phyloP scores from a whole-genome alignment of 495 filamentous ascomycete genomes.

The Daldinia loculata region DNA sequence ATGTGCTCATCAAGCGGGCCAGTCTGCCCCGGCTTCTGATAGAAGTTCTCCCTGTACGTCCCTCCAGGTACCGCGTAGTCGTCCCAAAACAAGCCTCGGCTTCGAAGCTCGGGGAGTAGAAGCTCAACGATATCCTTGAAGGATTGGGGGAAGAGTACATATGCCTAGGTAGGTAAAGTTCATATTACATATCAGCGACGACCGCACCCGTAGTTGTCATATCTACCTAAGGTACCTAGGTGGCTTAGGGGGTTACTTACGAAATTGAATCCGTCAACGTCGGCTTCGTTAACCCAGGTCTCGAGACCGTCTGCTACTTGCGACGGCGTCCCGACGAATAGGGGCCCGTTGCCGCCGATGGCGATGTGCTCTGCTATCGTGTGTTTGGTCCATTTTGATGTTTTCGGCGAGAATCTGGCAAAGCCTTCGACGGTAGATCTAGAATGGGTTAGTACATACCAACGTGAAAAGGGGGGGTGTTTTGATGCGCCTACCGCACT shows the following conservation, averaged over 20 bases:
- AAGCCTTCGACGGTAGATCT: conserved; percentile 55
- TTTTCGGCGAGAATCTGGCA: conserved; percentile 49
- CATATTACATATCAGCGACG: no score
- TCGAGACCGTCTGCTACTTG: conserved; percentile 66
- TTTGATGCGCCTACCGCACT: conserved; percentile 51
- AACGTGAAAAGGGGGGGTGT: neutral
- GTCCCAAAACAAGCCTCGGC: conserved; percentile 59
- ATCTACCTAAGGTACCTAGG: no score
- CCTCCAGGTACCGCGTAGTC: conserved; percentile 57
- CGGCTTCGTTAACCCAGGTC: conserved; percentile 64
- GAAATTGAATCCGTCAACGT: conserved; percentile 68
- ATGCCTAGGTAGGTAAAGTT: conserved; percentile 59
- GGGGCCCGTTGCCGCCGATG: conserved; percentile 65
- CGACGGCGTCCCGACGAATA: conserved; percentile 60
- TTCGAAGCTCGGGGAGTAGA: conserved; percentile 63
- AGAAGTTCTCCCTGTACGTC: conserved; percentile 58
- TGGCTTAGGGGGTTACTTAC: conserved; percentile 46
- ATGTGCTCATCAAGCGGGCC: conserved; percentile 47
- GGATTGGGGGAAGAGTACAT: conserved; percentile 66
- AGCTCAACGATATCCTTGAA: conserved; percentile 68
- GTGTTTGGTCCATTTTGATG: conserved; percentile 69
- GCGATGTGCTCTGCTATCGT: conserved; percentile 67
- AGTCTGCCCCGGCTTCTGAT: conserved; percentile 44
- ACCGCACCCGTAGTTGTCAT: no score
- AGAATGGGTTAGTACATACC: neutral